A percentile compares a stretch with the other conserved stretches of the same genome.
Evolutionary conservation across 495 filamentous ascomycete genomes (phyloP).

Genomic region (Aspergillus bertholletiae): DNA sequence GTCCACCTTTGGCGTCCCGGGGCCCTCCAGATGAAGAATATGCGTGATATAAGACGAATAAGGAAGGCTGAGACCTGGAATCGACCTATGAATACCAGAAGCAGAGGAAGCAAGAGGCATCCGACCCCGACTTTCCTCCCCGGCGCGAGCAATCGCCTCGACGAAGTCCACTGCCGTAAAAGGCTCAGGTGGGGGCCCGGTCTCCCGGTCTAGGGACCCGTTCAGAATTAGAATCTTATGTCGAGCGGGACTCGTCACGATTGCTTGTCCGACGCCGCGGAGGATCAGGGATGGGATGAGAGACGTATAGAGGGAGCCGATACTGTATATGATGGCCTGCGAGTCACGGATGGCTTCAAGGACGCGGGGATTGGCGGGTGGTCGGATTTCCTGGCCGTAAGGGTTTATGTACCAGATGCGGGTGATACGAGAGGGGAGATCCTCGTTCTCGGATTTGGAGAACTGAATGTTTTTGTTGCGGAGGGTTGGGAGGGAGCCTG

Average conservation of each 20-base stretch:
- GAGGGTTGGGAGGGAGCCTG: constrained; percentile 75
- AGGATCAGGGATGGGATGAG: constrained; percentile 64
- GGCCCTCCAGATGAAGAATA: constrained; percentile 74
- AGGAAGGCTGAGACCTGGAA: constrained; percentile 12
- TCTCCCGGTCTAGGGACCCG: constrained; percentile 78
- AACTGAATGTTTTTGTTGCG: constrained; percentile 77
- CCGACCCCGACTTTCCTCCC: constrained; percentile 42
- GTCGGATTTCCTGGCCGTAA: constrained; percentile 86
- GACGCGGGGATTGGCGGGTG: constrained; percentile 74
- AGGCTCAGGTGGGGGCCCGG: constrained; percentile 55
- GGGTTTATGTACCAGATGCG: constrained; percentile 97
- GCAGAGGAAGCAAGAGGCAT: constrained; percentile 4
- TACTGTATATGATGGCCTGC: constrained; percentile 77
- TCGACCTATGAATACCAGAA: not conserved
- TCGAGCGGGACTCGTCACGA: constrained; percentile 39
- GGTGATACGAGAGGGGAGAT: constrained; percentile 71
- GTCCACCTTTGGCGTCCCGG: constrained; percentile 68
- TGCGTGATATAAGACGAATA: constrained; percentile 68
- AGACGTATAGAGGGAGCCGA: constrained; percentile 81
- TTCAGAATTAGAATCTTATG: constrained; percentile 88
- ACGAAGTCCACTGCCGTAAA: constrained; percentile 78
- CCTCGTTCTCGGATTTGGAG: constrained; percentile 66
- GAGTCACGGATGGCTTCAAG: constrained; percentile 59
- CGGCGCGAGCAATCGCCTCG: constrained; percentile 67
- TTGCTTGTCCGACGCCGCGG: constrained; percentile 41